Evolutionary conservation across 169 alveolate genomes (phyloP), one percentile per base, ranked within the genome.

Genomic region (Eimeria tenella): DNA sequence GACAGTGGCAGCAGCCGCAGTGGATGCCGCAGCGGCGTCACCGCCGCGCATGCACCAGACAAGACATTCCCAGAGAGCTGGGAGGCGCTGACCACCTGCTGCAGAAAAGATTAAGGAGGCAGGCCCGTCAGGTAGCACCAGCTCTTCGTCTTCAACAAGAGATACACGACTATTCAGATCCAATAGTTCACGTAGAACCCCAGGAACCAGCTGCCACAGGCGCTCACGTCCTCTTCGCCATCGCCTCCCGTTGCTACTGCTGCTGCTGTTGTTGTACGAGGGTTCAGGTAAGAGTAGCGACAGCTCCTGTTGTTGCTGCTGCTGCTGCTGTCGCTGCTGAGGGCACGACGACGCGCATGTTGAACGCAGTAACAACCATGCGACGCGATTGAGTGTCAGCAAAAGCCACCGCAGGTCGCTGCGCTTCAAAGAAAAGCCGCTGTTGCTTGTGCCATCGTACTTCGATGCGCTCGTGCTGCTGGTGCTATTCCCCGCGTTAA

Each of bases 381-480:
- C 93, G 68, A 86, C 71, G 7, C 70, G 31, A 21, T 86, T 86
- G 55, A 86, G 68, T 0, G 93, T 86, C 68, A 86, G 82, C 13
- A 74, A 65, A 25, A 86, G 62, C 93, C 93, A 86, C 70, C 65
- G 93, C 52, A 86, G 10, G 53, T 86, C 93, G n/a, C 74, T 74
- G 19, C 84, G 84, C 84, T n/a, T 49, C n/a, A 23, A 74, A 13
- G 84, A 23, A 74, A 49, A 23, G 9, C 84, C 58, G 15, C 52
- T n/a, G 6, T 23, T n/a, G 84, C 60, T 74, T 4, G 58, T 49
- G 42, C 42, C 42, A 2, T 31, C 42, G 42, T 31, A 31, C 42
- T 31, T 31, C 4, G 4, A 31, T 31, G 42, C 42, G 42, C 42
- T 31, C 42, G 42, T 31, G 42, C 42, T 31, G 42, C 42, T 31